Base-by-base conservation (phyloP, 306 rosid genomes). In the Cucumis cinereus region DNA sequence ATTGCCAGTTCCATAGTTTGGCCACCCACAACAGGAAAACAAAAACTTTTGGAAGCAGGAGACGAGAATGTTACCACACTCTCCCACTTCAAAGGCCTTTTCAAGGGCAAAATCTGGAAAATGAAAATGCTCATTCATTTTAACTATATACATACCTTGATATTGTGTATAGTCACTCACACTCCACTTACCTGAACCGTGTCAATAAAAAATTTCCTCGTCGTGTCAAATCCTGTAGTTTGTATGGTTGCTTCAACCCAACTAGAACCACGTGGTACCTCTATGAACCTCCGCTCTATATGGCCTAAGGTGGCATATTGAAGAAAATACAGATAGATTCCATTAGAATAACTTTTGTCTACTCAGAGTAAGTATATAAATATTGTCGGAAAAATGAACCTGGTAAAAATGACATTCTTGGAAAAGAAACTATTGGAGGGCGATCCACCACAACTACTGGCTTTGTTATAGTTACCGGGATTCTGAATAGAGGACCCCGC, bases 401-500 rank as follows among this genome's bases (percentile, higher is more conserved):
- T 85, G 98, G 97, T 75, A 86, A 74, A 84, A 94, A 94, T 43
- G 88, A 81, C 92, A 94, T 85, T 69, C 83, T 82, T 64, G 93
- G 78, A 82, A 90, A 94, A 54, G 88, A 82, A 84, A 89, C 83
- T 79, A 83, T 79, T 35, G 92, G 91, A 59, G 94, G 90, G 58
- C 80, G 86, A 75, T 73, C 86, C 61, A 81, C 82, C 79, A 91
- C 83, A 73, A 86, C 80, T 80, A 78, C 80, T 77, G 98, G 89
- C 88, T 91, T 94, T 74, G 93, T 90, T 81, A 94, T 85, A 61
- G 96, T 94, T 67, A 94, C 82, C 10, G 98, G 98, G 78, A 94
- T 84, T 86, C 97, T 87, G 85, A 94, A 94, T 41, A 94, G 88
- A 59, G 98, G 97, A n/a, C 98, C 98, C 16, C 95, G 96, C 96